Evolutionary conservation across 192 early-diverging fungal species (phyloP).

Genomic region (Backusella parvicylindrica): DNA sequence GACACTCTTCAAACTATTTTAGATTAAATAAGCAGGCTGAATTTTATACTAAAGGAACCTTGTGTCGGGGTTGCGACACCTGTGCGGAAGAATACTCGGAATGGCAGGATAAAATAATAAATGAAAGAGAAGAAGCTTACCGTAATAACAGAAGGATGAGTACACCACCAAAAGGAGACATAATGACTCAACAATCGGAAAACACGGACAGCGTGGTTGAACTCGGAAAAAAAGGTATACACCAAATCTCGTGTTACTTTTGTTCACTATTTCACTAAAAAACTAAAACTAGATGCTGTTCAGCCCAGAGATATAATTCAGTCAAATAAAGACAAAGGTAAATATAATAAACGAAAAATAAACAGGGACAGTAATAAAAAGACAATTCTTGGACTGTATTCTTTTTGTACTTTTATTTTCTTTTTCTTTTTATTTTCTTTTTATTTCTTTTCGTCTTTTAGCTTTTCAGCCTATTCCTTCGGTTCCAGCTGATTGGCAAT

Average conservation of each 20-base stretch:
- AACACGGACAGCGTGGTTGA: conserved; percentile 23
- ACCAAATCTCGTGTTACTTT: neutral
- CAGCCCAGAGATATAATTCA: neutral
- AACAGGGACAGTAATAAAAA: neutral
- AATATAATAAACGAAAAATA: neutral
- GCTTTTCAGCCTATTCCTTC: conserved; percentile 10
- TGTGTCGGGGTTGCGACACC: conserved; percentile 26
- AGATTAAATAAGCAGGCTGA: conserved; percentile 21
- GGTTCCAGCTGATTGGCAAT: conserved; percentile 15
- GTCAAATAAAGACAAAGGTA: neutral
- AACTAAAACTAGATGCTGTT: neutral
- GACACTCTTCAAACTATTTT: conserved; percentile 33
- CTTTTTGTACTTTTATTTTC: neutral
- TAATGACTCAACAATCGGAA: conserved; percentile 27
- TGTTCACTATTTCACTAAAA: neutral
- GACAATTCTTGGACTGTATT: neutral
- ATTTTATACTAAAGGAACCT: conserved; percentile 19
- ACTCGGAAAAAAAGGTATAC: conserved; percentile 25
- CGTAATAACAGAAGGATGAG: neutral
- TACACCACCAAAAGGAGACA: neutral
- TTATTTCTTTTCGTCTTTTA: neutral
- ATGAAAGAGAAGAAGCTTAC: neutral
- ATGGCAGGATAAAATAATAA: neutral
- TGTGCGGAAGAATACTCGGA: conserved; percentile 18
- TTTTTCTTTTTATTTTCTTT: neutral